Percentiles rank a stretch among this genome's conserved stretches.
These are phyloP conservation scores for Sophora flavescens DNA, from an alignment of 306 rosid species.

Conservation along the genomic window DNA sequence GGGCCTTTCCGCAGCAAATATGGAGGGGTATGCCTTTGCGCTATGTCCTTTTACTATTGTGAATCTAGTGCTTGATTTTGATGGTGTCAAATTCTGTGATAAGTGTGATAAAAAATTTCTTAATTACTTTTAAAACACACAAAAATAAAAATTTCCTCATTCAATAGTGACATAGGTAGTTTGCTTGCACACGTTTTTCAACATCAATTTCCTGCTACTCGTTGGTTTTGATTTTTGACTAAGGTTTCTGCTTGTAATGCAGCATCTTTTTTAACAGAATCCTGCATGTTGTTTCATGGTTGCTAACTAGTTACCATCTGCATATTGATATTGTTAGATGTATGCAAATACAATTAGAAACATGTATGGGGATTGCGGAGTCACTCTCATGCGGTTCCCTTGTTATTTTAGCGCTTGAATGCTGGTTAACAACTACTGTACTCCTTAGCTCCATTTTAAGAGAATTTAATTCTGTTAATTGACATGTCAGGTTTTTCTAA, in stretches of 20 bases:
- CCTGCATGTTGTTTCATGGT: conserved; percentile 29
- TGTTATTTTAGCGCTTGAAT: conserved; percentile 28
- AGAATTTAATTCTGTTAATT: conserved; percentile 19
- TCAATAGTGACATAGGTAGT: conserved; percentile 21
- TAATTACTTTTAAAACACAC: neutral
- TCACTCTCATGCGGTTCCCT: neutral
- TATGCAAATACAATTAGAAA: neutral
- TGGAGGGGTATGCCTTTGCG: conserved; percentile 81
- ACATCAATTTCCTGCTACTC: conserved; percentile 29
- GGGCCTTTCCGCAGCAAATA: conserved; percentile 83
- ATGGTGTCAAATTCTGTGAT: conserved; percentile 9
- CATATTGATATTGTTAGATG: neutral
- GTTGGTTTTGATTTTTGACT: neutral
- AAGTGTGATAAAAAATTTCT: conserved; percentile 25
- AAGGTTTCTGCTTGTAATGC: conserved; percentile 13
- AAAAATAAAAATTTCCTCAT: conserved; percentile 10
- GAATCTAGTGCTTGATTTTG: conserved; percentile 33
- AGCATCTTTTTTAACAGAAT: conserved; percentile 1
- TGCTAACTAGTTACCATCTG: conserved; percentile 16
- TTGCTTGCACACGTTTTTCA: neutral
- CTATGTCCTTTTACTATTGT: conserved; percentile 26
- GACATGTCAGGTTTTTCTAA: conserved; percentile 24
- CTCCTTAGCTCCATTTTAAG: neutral
- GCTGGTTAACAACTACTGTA: conserved; percentile 6
- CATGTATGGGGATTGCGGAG: neutral